phyloP scores from a whole-genome alignment of 495 filamentous ascomycete genomes.

The Xanthoparmelia taractica region DNA sequence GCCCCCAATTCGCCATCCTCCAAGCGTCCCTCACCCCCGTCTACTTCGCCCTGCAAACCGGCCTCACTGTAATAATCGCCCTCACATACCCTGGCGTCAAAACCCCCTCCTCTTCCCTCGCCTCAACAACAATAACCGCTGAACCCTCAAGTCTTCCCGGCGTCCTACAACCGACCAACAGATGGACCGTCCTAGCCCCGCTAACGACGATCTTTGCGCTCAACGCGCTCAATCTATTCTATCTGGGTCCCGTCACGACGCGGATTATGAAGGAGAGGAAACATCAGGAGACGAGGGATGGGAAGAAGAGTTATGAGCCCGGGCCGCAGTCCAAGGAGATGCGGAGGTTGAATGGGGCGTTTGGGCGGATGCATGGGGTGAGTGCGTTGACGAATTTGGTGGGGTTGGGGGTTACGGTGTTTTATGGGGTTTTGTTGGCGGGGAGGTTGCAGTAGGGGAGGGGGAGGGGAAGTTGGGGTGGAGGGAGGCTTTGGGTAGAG shows the following conservation, averaged over 20 bases:
- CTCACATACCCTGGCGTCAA: slow-evolving; percentile 61
- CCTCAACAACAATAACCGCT: background rate
- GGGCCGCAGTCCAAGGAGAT: slow-evolving; percentile 74
- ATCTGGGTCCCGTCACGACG: slow-evolving; percentile 64
- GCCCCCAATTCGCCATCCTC: slow-evolving; percentile 70
- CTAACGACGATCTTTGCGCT: slow-evolving; percentile 56
- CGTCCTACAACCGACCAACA: slow-evolving; percentile 47
- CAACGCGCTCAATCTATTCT: slow-evolving; percentile 56
- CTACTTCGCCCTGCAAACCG: slow-evolving; percentile 78
- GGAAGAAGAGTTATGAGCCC: slow-evolving; percentile 71
- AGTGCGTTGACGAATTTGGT: slow-evolving; percentile 68
- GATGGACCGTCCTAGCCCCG: slow-evolving; percentile 54
- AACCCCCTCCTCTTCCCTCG: slow-evolving; percentile 15
- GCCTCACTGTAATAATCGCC: slow-evolving; percentile 62
- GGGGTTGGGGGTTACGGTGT: slow-evolving; percentile 55
- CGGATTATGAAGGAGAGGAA: slow-evolving; percentile 66
- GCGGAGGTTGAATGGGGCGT: slow-evolving; percentile 69
- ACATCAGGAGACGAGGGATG: slow-evolving; percentile 70
- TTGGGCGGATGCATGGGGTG: slow-evolving; percentile 68
- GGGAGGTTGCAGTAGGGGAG: slow-evolving; percentile 42
- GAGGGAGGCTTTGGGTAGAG: background rate
- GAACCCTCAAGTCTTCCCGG: slow-evolving; percentile 44
- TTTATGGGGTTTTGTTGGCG: slow-evolving; percentile 65
- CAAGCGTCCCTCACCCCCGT: slow-evolving; percentile 74
- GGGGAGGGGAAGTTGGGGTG: background rate